A percentile compares a stretch with the other conserved stretches of the same genome.
Conservation (phyloP, 495 filamentous ascomycete species). For the Aspergillus haitiensis region DNA sequence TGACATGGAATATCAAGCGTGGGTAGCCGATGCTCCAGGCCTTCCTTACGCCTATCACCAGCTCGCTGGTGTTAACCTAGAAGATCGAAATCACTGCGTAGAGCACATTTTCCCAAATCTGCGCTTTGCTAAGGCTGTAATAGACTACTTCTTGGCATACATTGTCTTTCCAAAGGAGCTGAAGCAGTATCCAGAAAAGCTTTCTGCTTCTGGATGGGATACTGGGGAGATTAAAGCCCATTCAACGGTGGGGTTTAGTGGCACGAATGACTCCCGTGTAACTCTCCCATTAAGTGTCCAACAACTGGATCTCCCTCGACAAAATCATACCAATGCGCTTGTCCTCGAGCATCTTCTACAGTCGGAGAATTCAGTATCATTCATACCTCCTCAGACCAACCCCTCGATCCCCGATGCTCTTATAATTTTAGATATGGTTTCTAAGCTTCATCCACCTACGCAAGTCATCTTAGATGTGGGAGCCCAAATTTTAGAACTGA, state of each 20-base stretch:
- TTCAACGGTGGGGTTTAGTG: constrained; percentile 67
- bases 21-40: constrained; percentile 35
- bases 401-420: constrained; percentile 31
- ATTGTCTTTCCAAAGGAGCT: constrained; percentile 67
- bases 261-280: constrained; percentile 65
- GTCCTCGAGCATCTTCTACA: constrained; percentile 60
- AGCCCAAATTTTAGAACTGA: constrained; percentile 67
- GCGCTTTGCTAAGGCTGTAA: constrained; percentile 47
- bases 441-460: constrained; percentile 36
- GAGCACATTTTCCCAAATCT: constrained; percentile 51
- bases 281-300: constrained; percentile 56
- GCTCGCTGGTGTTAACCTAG: constrained; percentile 59
- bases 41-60: constrained; percentile 38
- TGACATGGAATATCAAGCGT: constrained; percentile 52
- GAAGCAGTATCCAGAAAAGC: constrained; percentile 63
- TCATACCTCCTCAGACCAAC: constrained; percentile 21
- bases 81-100: constrained; percentile 47
- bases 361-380: constrained; percentile 50
- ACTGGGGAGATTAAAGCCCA: constrained; percentile 45
- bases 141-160: constrained; percentile 64
- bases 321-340: constrained; percentile 63
- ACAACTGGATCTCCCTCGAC: constrained; percentile 56
- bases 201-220: constrained; percentile 73
- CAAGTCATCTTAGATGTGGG: constrained; percentile 73
- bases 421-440: constrained; percentile 47